Percentiles rank a stretch among this genome's conserved stretches.
Conservation (phyloP, 2,329 filamentous ascomycete species). For the Epicoccum sorghinum region DNA sequence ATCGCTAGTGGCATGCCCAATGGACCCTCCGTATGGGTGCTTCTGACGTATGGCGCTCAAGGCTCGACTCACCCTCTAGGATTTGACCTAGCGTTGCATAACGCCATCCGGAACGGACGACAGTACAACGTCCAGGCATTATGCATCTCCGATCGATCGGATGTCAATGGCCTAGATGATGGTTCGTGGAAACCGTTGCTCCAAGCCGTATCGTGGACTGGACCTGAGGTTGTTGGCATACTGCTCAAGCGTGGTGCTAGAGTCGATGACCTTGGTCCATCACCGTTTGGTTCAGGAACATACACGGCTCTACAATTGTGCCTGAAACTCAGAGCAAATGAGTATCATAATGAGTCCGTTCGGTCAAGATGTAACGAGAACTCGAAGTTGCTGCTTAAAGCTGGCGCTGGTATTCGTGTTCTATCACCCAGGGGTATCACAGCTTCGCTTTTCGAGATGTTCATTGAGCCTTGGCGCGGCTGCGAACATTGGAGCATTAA, state of each 20-base stretch:
- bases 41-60: slow-evolving; percentile 37
- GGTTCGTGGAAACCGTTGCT: slow-evolving; percentile 38
- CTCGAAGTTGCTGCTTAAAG: slow-evolving; percentile 37
- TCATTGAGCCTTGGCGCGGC: slow-evolving; percentile 38
- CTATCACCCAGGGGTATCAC: slow-evolving; percentile 19
- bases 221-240: slow-evolving; percentile 37
- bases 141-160: slow-evolving; percentile 27
- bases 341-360: slow-evolving; percentile 22
- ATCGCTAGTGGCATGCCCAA: slow-evolving; percentile 41
- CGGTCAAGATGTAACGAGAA: slow-evolving; percentile 32
- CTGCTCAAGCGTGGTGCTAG: slow-evolving; percentile 38
- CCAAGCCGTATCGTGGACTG: slow-evolving; percentile 42
- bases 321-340: slow-evolving; percentile 27
- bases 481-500: slow-evolving; percentile 31
- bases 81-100: slow-evolving; percentile 42
- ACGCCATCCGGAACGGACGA: slow-evolving; percentile 45
- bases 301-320: slow-evolving; percentile 37
- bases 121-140: slow-evolving; percentile 37
- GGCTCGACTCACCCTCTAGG: slow-evolving; percentile 41
- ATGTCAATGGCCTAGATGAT: slow-evolving; percentile 35
- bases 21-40: slow-evolving; percentile 32
- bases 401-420: slow-evolving; percentile 36
- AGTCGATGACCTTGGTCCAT: slow-evolving; percentile 28
- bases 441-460: slow-evolving; percentile 31
- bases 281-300: slow-evolving; percentile 9